Conservation (phyloP, 2,329 filamentous ascomycete species). For the Fusarium neocosmosporiellum region DNA sequence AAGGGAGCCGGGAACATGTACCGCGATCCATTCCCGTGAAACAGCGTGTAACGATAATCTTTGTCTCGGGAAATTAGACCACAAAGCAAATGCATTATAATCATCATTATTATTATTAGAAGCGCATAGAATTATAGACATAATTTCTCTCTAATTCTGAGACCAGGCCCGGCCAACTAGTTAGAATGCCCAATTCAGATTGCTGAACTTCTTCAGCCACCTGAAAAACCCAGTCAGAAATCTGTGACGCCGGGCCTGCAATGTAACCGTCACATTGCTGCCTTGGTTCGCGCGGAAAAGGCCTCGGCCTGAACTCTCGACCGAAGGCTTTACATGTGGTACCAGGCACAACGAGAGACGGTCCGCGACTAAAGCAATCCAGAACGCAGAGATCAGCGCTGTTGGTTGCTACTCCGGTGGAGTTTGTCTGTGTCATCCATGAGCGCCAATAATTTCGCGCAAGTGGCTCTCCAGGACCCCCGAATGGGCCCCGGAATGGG, state of each 20-base stretch:
- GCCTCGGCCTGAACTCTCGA: not conserved
- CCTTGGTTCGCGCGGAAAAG: not conserved
- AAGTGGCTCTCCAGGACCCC: not conserved
- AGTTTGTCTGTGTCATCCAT: conserved; percentile 3
- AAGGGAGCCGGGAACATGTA: conserved; percentile 18
- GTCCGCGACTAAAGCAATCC: not conserved
- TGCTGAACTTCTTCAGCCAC: not conserved
- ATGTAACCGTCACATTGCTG: not conserved
- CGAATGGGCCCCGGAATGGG: not conserved
- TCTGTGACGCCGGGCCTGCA: not conserved
- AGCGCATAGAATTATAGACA: not conserved
- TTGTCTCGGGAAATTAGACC: not conserved
- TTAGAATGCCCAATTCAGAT: not conserved
- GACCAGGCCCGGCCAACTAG: not conserved
- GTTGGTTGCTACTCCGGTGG: not conserved
- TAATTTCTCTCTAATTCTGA: not conserved
- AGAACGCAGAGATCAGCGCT: not conserved
- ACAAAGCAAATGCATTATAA: not conserved
- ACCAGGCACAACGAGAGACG: not conserved
- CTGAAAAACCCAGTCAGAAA: not conserved
- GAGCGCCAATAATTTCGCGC: not conserved
- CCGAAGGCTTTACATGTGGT: not conserved
- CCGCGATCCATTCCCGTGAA: conserved; percentile 4
- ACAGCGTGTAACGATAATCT: not conserved
- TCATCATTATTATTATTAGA: not conserved